Conservation (phyloP, 2,329 filamentous ascomycete species). For the Stachybotrys echinatus region DNA sequence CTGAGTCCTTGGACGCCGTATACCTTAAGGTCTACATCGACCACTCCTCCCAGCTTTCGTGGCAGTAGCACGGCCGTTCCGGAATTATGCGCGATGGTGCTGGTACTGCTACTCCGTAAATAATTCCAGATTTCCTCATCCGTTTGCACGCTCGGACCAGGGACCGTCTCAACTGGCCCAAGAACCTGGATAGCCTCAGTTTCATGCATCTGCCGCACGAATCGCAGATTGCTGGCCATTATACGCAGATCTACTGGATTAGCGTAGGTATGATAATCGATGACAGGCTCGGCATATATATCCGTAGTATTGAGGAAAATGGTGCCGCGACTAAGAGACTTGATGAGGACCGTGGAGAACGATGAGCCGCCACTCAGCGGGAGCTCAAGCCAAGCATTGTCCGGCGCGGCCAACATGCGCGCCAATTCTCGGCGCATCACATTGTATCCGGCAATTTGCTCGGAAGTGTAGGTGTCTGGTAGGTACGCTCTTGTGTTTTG, state of each 20-base stretch:
- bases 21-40: neutral
- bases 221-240: constrained; percentile 37
- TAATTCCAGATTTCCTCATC: constrained; percentile 37
- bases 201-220: constrained; percentile 28
- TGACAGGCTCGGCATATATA: constrained; percentile 45
- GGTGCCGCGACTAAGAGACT: constrained; percentile 27
- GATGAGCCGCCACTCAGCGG: constrained; percentile 4
- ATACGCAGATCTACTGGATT: constrained; percentile 39
- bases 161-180: constrained; percentile 30
- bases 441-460: constrained; percentile 23
- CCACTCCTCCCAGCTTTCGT: neutral
- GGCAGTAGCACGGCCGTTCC: neutral
- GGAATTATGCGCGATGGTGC: constrained; percentile 9
- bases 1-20: constrained; percentile 5
- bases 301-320: constrained; percentile 44
- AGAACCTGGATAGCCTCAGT: constrained; percentile 7
- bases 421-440: constrained; percentile 42
- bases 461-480: constrained; percentile 5
- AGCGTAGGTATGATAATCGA: constrained; percentile 41
- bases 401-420: constrained; percentile 35
- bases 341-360: constrained; percentile 8
- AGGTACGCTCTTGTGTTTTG: constrained; percentile 7
- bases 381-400: constrained; percentile 14
- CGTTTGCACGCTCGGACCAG: constrained; percentile 26
- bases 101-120: constrained; percentile 25